Evolutionary conservation across 106 monocot species (phyloP).

Genomic region (Acorus calamus): DNA sequence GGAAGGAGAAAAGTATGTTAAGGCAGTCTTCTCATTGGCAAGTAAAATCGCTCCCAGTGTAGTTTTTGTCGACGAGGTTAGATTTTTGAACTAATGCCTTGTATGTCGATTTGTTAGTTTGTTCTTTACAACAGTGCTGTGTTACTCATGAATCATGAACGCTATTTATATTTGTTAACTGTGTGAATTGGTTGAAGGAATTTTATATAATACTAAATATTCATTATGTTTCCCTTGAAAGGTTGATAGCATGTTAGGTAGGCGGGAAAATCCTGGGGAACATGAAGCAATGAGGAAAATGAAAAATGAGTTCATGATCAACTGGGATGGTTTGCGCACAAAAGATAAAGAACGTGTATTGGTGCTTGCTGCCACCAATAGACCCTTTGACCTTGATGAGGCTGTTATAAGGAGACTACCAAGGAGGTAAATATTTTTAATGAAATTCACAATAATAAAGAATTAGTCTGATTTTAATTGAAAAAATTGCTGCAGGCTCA

Average conservation of each 20-base stretch:
- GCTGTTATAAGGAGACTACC: slow-evolving; percentile 86
- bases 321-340: slow-evolving; percentile 87
- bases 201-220: not conserved
- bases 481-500: slow-evolving; percentile 44
- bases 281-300: slow-evolving; percentile 92
- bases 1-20: slow-evolving; percentile 98
- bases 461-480: not conserved
- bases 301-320: slow-evolving; percentile 97
- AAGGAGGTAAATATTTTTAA: slow-evolving; percentile 33
- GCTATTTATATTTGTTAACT: no score
- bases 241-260: slow-evolving; percentile 90
- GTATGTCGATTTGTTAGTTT: not conserved
- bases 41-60: slow-evolving; percentile 99
- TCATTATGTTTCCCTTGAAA: slow-evolving; percentile 7
- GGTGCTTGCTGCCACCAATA: slow-evolving; percentile 83
- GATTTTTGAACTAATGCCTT: not conserved
- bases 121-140: not conserved
- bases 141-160: no score
- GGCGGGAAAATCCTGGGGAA: slow-evolving; percentile 81
- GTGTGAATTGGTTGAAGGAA: no score
- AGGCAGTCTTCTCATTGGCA: slow-evolving; percentile 94
- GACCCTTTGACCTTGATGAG: slow-evolving; percentile 91
- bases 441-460: not conserved
- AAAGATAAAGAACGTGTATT: slow-evolving; percentile 80
- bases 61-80: slow-evolving; percentile 95